These are phyloP conservation scores for Spergularia bocconei DNA, from an alignment of 148 eudicot species.

Conservation along the genomic window DNA sequence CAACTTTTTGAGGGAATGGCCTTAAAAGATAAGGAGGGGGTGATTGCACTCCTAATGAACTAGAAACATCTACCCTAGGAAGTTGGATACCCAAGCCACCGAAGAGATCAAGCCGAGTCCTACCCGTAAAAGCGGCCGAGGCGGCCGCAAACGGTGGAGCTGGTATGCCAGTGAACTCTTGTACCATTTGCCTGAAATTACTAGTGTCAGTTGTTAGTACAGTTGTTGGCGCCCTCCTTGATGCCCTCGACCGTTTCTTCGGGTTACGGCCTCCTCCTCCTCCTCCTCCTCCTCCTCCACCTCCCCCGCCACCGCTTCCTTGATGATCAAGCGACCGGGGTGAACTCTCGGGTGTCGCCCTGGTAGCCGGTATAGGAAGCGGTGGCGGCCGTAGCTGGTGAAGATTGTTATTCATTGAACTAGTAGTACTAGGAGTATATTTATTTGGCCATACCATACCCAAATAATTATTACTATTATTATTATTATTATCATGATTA, in stretches of 20 bases:
- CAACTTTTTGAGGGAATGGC: conserved; percentile 53
- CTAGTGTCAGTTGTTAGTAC: conserved; percentile 75
- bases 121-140: conserved; percentile 43
- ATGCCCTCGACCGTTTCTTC: conserved; percentile 70
- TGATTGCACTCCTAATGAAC: conserved; percentile 1
- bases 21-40: conserved; percentile 41
- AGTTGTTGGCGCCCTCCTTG: conserved; percentile 78
- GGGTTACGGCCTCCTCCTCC: conserved; percentile 45
- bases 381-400: not conserved
- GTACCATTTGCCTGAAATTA: conserved; percentile 87
- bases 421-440: conserved; percentile 26
- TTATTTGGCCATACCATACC: conserved; percentile 42
- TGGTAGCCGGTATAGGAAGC: not conserved
- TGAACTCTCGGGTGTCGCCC: conserved; percentile 1
- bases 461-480: conserved; percentile 14
- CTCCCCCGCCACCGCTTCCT: conserved; percentile 9
- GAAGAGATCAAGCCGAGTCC: conserved; percentile 48
- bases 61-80: conserved; percentile 20
- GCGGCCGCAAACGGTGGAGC: conserved; percentile 56
- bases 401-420: conserved; percentile 26
- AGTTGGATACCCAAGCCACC: conserved; percentile 24
- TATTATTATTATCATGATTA: not conserved
- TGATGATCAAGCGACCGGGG: conserved; percentile 3
- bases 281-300: conserved; percentile 22
- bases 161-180: conserved; percentile 84